phyloP scores from a whole-genome alignment of 495 filamentous ascomycete species.

The Talaromyces borbonicus region DNA sequence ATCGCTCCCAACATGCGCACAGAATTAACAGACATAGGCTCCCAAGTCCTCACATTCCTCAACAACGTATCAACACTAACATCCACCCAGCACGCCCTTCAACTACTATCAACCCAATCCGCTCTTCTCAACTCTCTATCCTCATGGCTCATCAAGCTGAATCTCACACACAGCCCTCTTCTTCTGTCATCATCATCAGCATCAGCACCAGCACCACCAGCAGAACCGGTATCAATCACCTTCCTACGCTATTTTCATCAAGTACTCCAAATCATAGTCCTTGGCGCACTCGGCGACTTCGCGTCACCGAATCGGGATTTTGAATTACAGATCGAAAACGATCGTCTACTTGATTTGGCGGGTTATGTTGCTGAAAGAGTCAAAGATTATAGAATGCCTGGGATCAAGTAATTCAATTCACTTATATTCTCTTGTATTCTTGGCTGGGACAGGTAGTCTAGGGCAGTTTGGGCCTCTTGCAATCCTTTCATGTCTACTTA shows the following conservation, averaged over 20 bases:
- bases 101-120: constrained; percentile 23
- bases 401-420: too few species aligned
- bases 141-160: constrained; percentile 23
- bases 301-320: constrained; percentile 18
- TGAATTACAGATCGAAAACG: constrained; percentile 20
- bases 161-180: constrained; percentile 14
- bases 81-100: constrained; percentile 19
- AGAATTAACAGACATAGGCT: constrained; percentile 22
- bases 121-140: constrained; percentile 21
- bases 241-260: constrained; percentile 26
- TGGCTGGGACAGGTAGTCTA: too few species aligned
- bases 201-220: too few species aligned
- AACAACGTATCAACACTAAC: constrained; percentile 21
- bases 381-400: constrained; percentile 15
- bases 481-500: too few species aligned
- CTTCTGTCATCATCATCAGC: too few species aligned
- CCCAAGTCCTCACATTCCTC: constrained; percentile 24
- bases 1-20: constrained; percentile 26
- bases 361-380: constrained; percentile 20
- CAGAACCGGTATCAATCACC: constrained; percentile 24
- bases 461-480: too few species aligned
- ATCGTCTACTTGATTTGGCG: constrained; percentile 20
- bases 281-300: constrained; percentile 22
- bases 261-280: constrained; percentile 24
- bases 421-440: too few species aligned